phyloP scores from a whole-genome alignment of 306 rosid species.

The Quercus bicolor region DNA sequence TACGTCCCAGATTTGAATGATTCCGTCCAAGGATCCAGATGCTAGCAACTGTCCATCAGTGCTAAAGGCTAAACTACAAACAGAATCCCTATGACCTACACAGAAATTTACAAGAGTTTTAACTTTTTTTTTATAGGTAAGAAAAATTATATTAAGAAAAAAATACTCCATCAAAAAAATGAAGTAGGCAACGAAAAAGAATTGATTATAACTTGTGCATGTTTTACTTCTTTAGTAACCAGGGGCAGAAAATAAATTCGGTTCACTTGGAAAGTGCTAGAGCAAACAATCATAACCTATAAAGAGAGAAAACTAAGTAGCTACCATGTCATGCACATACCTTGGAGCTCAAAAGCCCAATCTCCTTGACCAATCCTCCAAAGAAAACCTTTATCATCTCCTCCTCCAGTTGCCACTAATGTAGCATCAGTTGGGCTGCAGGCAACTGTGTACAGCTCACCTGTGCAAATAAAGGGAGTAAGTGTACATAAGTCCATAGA shows the following conservation, averaged over 20 bases:
- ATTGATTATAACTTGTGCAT: conserved; percentile 2
- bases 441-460: conserved; percentile 68
- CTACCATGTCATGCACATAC: conserved; percentile 29
- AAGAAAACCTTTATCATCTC: conserved; percentile 85
- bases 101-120: background rate
- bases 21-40: conserved; percentile 77
- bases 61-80: conserved; percentile 74
- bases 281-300: background rate
- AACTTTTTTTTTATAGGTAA: background rate
- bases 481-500: conserved; percentile 12
- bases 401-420: conserved; percentile 86
- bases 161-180: background rate
- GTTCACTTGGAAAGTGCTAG: background rate
- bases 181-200: background rate
- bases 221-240: background rate
- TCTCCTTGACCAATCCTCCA: conserved; percentile 84
- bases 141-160: too few species aligned
- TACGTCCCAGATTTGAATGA: conserved; percentile 70
- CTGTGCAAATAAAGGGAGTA: conserved; percentile 34
- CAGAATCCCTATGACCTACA: conserved; percentile 80
- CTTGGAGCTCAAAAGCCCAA: conserved; percentile 77
- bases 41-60: conserved; percentile 76
- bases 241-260: background rate
- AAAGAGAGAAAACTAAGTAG: conserved; percentile 4
- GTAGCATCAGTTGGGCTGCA: conserved; percentile 73